phyloP scores from a whole-genome alignment of 169 alveolate genomes.

The Plasmodium gallinaceum region DNA sequence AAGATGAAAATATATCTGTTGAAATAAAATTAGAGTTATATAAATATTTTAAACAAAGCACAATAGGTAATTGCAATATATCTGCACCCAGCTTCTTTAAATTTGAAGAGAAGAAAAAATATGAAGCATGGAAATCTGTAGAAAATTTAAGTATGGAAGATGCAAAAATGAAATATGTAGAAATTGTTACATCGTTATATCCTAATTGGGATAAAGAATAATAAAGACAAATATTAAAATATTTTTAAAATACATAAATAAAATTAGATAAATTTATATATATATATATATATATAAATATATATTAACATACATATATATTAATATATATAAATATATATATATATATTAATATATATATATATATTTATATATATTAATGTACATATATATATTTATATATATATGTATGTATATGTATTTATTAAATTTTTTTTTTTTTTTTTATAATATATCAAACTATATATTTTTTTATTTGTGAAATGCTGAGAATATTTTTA shows the following conservation, averaged over 20 bases:
- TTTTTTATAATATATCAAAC: not conserved
- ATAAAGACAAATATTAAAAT: not conserved
- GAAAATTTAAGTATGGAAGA: constrained; percentile 90
- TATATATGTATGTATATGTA: not conserved
- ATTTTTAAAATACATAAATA: not conserved
- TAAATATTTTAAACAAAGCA: constrained; percentile 92
- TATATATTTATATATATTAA: not conserved
- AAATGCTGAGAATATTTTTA: too few relatives aligned
- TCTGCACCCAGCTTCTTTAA: constrained; percentile 92
- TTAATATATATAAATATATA: too few relatives aligned
- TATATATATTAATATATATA: not conserved
- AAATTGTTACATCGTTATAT: constrained; percentile 51
- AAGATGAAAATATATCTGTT: constrained; percentile 59
- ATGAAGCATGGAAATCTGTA: constrained; percentile 94
- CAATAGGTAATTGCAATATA: constrained; percentile 93
- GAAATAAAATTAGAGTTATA: constrained; percentile 84
- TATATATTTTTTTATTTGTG: too few relatives aligned
- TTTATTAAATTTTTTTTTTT: not conserved
- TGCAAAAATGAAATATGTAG: constrained; percentile 91
- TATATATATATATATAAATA: constrained; percentile 1
- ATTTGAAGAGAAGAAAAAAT: constrained; percentile 90
- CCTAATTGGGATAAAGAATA: constrained; percentile 80
- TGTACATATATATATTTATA: not conserved
- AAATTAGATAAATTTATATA: not conserved
- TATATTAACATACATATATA: too few relatives aligned